Percentiles rank a stretch among this genome's conserved stretches.
Evolutionary conservation across 352 stramenopile species (phyloP).

Genomic region (Phytopythium mirpurense): DNA sequence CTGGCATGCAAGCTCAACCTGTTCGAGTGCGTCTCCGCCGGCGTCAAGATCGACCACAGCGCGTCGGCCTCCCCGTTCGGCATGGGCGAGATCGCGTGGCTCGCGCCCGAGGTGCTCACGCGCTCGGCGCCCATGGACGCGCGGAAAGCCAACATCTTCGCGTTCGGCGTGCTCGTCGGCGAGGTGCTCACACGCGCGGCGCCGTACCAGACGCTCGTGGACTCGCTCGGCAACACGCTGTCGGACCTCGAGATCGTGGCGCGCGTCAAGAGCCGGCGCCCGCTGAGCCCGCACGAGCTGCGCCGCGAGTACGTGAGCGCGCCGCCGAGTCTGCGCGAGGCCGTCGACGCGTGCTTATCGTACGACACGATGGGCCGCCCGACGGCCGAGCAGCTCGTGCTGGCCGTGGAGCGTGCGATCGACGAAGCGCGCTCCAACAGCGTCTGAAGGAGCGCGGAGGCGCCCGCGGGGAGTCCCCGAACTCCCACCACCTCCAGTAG

Average conservation of each 20-base stretch:
- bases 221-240: constrained; percentile 45
- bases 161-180: constrained; percentile 55
- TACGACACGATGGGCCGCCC: constrained; percentile 43
- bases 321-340: constrained; percentile 28
- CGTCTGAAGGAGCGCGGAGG: constrained; percentile 25
- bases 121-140: constrained; percentile 37
- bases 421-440: constrained; percentile 23
- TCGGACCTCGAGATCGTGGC: constrained; percentile 43
- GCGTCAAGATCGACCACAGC: constrained; percentile 17
- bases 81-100: constrained; percentile 42
- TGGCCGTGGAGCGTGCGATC: constrained; percentile 33
- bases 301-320: constrained; percentile 31
- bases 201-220: constrained; percentile 42
- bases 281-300: constrained; percentile 39
- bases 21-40: constrained; percentile 44
- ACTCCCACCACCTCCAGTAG: constrained; percentile 1
- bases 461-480: background rate
- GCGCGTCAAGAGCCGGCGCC: constrained; percentile 27
- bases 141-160: constrained; percentile 53
- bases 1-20: constrained; percentile 56
- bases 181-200: constrained; percentile 49
- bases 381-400: constrained; percentile 41
- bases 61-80: constrained; percentile 24
- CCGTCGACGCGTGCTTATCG: constrained; percentile 47
- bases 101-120: constrained; percentile 48